Base-by-base conservation (phyloP, 169 alveolate genomes). In the Cryptosporidium xiaoi region DNA sequence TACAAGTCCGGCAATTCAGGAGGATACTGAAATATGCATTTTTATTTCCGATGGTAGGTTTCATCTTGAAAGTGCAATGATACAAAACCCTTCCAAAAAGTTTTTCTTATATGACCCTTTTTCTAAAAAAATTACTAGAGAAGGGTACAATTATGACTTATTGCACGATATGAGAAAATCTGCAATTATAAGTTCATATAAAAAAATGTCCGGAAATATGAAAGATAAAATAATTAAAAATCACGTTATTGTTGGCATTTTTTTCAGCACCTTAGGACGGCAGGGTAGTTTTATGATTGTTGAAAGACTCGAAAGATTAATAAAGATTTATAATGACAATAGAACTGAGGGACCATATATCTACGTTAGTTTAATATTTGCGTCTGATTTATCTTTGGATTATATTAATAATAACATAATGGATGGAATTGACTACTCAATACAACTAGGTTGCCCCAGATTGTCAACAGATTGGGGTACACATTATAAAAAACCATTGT, bases 401-500 rank as follows among this genome's bases (percentile, higher is more conserved):
- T 55, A 16, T 51, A 34, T 65, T 53, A 51, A 64, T 36, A 27
- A 55, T 18, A 55, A 64, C 5, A 16, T 65, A 34, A 40, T 56
- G 44, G 53, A 67, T 13, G 87, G 66, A 46, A 27, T 71, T 13
- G 83, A 64, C 15, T 71, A 48, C 34, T 33, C 84, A 34, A 85
- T 94, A 71, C 93, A 98, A 94, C 93, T 98, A 18, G 99, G 99
- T 3, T 99, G 99, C 83, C 99, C 99, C 12, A 93, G 99, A 60
- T 93, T 99, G 46, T 96, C 99, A 12, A 96, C 98, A 65, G 99
- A 99, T 90, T 99, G 99, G 99, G 99, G 99, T 0, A 95, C 93
- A 50, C 91, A 93, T 65, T 97, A 95, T 83, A 64, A 89, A 15
- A 94, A 94, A 66, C 99, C 99, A 7, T 90, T 98, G 62, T 92